Base-by-base conservation (phyloP, 179 eudicot genomes). In the Heliamphora pulchella region DNA sequence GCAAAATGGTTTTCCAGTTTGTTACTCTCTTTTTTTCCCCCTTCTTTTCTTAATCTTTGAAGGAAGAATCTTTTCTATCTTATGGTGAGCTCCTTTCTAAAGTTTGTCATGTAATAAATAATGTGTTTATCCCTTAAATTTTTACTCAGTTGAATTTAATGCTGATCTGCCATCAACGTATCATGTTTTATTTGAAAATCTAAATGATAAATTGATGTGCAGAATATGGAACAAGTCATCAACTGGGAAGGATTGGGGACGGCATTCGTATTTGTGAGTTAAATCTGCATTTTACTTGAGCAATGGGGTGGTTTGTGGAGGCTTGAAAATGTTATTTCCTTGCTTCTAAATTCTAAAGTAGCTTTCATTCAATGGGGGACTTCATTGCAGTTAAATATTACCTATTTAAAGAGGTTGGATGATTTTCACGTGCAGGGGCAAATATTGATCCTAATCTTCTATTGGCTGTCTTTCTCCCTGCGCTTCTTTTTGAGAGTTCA, bases 391-490 rank as follows among this genome's bases (percentile, higher is more conserved):
- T 68, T 53, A 74, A 48, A 54, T 31, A 63, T 74, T 8, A 58
- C 64, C 54, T 57, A 41, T 79, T 10, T 51, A 39, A 79, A 54
- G 65, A 69, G 71, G 66, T 66, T 78, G 66, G 62, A 66, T 11
- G 72, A 44, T 79, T 70, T 75, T 78, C 68, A 74, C 66, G 71
- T 64, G 62, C 86, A 96, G 99, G 99, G 99, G 96, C 93, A 85
- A 81, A 86, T 72, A 96, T 96, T 81, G 87, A 96, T 89, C 99
- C 98, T 69, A 92, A 91, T 20, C 98, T 96, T 77, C 85, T 96
- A 73, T 83, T 96, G 90, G 97, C 98, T 81, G 97, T 96, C 77
- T 96, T 96, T 84, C 99, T 96, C 55, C 99, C 99, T 48, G 99
- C 97, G 20, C 97, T 96, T 88, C 91, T 96, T 80, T 96, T 96